Conservation (phyloP, 108 stramenopile species). For the Tribonema minus region DNA sequence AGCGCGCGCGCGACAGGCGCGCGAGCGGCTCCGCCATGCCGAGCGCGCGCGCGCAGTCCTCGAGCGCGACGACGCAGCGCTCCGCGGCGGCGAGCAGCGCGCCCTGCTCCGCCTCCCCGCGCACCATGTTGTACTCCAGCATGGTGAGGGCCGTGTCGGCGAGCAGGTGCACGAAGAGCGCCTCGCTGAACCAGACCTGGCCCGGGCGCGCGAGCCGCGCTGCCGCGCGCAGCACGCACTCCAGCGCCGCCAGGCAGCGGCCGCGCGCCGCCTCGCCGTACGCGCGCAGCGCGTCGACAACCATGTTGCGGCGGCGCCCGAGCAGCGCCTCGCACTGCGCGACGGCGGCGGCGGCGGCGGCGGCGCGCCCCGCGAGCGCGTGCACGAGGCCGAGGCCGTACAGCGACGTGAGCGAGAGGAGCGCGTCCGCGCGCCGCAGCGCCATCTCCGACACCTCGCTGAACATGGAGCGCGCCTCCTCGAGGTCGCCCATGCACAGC, state of each 20-base stretch:
- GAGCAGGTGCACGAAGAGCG: neutral
- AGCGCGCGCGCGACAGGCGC: neutral
- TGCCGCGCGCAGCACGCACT: conserved; percentile 1
- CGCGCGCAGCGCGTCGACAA: conserved; percentile 11
- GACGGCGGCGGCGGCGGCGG: neutral
- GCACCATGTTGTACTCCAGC: neutral
- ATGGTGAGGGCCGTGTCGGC: neutral
- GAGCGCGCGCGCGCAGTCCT: neutral
- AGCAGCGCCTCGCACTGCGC: neutral
- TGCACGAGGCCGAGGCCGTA: conserved; percentile 12
- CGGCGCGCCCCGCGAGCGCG: neutral
- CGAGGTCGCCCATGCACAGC: conserved; percentile 16
- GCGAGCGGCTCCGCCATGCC: neutral
- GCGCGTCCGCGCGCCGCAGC: neutral
- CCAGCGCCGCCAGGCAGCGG: neutral
- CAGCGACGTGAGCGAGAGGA: conserved; percentile 15
- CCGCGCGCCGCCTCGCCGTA: conserved; percentile 1
- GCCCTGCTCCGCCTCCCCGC: too few relatives aligned
- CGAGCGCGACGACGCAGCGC: neutral
- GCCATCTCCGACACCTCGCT: conserved; percentile 18
- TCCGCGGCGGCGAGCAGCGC: neutral
- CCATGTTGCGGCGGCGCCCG: conserved; percentile 4
- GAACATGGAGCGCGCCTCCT: conserved; percentile 22
- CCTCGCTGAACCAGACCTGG: neutral
- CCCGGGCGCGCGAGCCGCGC: neutral